These are phyloP conservation scores for Hymenotorrendiella dingleyae DNA, from an alignment of 2,329 filamentous ascomycete genomes.

Conservation along the genomic window DNA sequence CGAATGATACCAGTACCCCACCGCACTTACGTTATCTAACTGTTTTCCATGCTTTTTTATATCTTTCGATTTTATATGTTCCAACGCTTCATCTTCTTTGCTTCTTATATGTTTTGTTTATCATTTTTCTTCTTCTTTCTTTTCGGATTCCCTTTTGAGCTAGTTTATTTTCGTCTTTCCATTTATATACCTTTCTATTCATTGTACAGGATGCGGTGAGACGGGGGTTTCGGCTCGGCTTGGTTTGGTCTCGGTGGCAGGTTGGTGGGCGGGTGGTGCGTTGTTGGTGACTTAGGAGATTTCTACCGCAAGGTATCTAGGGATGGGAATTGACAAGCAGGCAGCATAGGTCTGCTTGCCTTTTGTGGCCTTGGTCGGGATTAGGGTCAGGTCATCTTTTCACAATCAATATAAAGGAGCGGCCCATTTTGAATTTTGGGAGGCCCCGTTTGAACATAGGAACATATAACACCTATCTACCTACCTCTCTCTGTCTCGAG, in stretches of 20 bases:
- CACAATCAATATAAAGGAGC: too few species aligned
- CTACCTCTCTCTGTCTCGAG: too few species aligned
- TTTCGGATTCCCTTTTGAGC: not conserved
- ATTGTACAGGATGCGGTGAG: not conserved
- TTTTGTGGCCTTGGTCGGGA: too few species aligned
- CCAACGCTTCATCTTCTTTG: not conserved
- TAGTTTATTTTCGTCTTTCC: not conserved
- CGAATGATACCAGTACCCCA: not conserved
- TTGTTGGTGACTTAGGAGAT: not conserved
- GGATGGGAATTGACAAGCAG: too few species aligned
- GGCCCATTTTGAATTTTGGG: slow-evolving; percentile 22
- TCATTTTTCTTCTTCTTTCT: not conserved
- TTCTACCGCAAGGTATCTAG: slow-evolving; percentile 7
- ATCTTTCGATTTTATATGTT: too few species aligned
- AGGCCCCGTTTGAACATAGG: slow-evolving; percentile 27
- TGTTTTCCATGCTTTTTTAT: not conserved
- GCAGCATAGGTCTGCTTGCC: too few species aligned
- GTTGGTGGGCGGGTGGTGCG: too few species aligned
- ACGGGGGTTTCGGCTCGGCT: slow-evolving; percentile 1
- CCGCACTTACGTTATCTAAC: not conserved
- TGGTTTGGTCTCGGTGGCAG: too few species aligned
- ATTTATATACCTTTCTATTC: not conserved
- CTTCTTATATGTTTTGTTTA: not conserved
- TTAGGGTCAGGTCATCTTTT: too few species aligned
- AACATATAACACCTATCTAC: too few species aligned